Percentiles rank a stretch among this genome's conserved stretches.
Conservation (phyloP, 2,329 filamentous ascomycete species). For the Verticillium dahliae region DNA sequence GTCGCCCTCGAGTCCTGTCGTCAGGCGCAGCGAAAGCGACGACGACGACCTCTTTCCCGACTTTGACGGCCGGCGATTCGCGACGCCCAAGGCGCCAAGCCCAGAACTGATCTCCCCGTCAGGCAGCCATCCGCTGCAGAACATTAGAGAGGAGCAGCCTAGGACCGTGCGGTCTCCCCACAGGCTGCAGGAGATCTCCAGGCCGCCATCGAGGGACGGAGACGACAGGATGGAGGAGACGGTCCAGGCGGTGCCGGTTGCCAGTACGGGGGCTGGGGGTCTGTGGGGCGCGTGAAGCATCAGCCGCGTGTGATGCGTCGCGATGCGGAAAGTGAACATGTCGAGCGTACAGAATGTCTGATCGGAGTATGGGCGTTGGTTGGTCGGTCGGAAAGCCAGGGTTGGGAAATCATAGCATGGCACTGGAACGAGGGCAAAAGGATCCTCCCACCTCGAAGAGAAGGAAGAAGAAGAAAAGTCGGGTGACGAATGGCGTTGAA, state of each 20-base stretch:
- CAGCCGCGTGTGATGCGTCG: too few species aligned
- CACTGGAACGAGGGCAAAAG: background rate
- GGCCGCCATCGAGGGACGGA: slow-evolving; percentile 11
- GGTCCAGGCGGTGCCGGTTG: slow-evolving; percentile 25
- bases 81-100: background rate
- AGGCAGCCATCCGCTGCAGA: slow-evolving; percentile 11
- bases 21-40: slow-evolving; percentile 27
- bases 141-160: slow-evolving; percentile 11
- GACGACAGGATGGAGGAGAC: slow-evolving; percentile 23
- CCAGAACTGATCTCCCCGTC: background rate
- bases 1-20: slow-evolving; percentile 28
- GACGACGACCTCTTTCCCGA: slow-evolving; percentile 44
- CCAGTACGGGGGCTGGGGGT: slow-evolving; percentile 30
- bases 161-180: slow-evolving; percentile 8
- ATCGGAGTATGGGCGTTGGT: background rate
- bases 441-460: too few species aligned
- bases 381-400: background rate
- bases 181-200: slow-evolving; percentile 10
- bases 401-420: background rate
- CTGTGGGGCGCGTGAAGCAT: slow-evolving; percentile 29
- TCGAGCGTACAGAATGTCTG: too few species aligned
- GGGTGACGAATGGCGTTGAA: too few species aligned
- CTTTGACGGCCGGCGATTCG: slow-evolving; percentile 34
- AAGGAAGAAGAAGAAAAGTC: too few species aligned
- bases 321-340: too few species aligned